These are phyloP conservation scores for Aspergillus caelatus DNA, from an alignment of 2,329 filamentous ascomycete species.

Conservation along the genomic window DNA sequence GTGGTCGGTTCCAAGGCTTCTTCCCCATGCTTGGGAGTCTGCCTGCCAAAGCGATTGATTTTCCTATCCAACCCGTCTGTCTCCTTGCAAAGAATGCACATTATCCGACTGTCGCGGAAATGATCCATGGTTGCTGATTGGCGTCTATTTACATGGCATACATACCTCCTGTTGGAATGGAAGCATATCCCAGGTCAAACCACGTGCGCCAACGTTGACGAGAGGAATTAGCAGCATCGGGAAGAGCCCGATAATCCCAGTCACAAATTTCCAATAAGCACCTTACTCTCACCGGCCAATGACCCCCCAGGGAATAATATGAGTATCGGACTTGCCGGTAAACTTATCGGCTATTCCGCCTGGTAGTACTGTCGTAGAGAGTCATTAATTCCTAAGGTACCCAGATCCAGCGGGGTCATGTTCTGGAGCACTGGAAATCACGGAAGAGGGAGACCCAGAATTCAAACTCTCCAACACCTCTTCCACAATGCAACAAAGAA, in stretches of 20 bases:
- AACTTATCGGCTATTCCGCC: not conserved
- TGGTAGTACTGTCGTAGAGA: not conserved
- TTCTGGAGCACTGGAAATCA: not conserved
- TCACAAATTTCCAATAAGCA: not conserved
- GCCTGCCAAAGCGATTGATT: conserved; percentile 4
- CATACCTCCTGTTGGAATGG: not conserved
- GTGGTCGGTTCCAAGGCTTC: not conserved
- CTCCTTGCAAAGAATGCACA: not conserved
- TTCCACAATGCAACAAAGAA: not conserved
- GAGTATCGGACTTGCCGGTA: not conserved
- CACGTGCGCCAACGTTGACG: conserved; percentile 1
- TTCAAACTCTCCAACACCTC: not conserved
- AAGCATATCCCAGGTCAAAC: not conserved
- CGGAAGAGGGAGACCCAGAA: not conserved
- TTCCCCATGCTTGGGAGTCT: conserved; percentile 2
- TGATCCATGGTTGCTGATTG: not conserved
- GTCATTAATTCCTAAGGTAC: not conserved
- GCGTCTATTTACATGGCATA: not conserved
- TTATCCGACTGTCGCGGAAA: not conserved
- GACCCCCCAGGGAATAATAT: not conserved
- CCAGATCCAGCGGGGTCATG: not conserved
- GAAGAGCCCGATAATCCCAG: not conserved
- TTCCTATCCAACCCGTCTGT: not conserved
- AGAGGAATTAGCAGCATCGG: conserved; percentile 2
- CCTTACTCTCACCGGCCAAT: conserved; percentile 1